These are phyloP conservation scores for Penicillium manginii DNA, from an alignment of 495 filamentous ascomycete species.

Conservation along the genomic window DNA sequence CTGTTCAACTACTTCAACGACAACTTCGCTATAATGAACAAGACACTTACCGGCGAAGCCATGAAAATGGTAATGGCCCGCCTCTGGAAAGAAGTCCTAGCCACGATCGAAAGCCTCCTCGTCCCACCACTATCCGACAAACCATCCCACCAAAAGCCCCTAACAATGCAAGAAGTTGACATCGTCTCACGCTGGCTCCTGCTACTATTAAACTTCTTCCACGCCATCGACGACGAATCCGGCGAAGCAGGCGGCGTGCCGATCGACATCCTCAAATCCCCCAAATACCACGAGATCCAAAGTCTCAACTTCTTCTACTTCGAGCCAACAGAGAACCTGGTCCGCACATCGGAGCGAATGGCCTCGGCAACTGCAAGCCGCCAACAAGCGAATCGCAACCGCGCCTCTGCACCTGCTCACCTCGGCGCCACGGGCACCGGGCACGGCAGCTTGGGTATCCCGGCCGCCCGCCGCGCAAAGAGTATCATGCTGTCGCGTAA, in stretches of 20 bases:
- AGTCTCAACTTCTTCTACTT: slow-evolving; percentile 98
- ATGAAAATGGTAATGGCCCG: slow-evolving; percentile 98
- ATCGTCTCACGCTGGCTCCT: slow-evolving; percentile 95
- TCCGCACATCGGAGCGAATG: slow-evolving; percentile 93
- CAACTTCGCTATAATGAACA: slow-evolving; percentile 98
- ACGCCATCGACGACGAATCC: slow-evolving; percentile 83
- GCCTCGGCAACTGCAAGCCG: slow-evolving; percentile 84
- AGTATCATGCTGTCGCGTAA: slow-evolving; percentile 95
- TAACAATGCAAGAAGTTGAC: slow-evolving; percentile 89
- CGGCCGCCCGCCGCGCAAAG: slow-evolving; percentile 79
- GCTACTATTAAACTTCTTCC: slow-evolving; percentile 92
- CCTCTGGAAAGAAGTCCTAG: slow-evolving; percentile 95
- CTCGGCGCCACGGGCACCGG: slow-evolving; percentile 60
- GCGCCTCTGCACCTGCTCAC: slow-evolving; percentile 71
- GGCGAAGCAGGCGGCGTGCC: slow-evolving; percentile 88
- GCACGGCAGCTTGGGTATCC: slow-evolving; percentile 69
- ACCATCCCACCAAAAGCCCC: slow-evolving; percentile 81
- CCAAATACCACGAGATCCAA: slow-evolving; percentile 97
- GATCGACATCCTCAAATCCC: slow-evolving; percentile 86
- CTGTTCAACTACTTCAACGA: slow-evolving; percentile 98
- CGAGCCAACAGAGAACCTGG: slow-evolving; percentile 86
- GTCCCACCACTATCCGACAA: slow-evolving; percentile 97
- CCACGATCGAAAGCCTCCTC: slow-evolving; percentile 85
- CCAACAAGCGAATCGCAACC: slow-evolving; percentile 67
- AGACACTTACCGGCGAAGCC: slow-evolving; percentile 86